phyloP scores from a whole-genome alignment of 192 early-diverging fungal genomes.

The Coemansia sp. region DNA sequence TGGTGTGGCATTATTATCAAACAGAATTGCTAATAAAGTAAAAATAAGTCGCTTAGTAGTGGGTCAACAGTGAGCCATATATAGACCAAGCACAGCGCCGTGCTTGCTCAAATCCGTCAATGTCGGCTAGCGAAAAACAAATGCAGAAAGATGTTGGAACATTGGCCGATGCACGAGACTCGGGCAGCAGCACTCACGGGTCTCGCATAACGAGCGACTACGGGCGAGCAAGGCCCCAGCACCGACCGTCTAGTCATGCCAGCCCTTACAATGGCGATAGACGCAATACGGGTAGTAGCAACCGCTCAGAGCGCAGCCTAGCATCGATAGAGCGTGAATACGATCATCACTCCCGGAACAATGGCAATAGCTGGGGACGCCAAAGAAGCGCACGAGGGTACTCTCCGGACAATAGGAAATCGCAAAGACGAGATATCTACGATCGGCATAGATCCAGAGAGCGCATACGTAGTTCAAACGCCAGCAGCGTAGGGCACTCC shows the following conservation, averaged over 20 bases:
- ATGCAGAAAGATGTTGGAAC: neutral
- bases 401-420: neutral
- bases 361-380: constrained; percentile 12
- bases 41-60: neutral
- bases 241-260: constrained; percentile 8
- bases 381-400: neutral
- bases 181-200: neutral
- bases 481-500: neutral
- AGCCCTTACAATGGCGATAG: constrained; percentile 10
- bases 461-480: neutral
- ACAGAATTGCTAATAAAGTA: neutral
- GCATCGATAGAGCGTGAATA: neutral
- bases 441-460: neutral
- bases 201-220: neutral
- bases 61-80: neutral
- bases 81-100: neutral
- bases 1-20: neutral
- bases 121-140: neutral
- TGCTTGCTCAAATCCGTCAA: constrained; percentile 1
- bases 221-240: neutral
- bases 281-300: neutral
- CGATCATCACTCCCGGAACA: constrained; percentile 7
- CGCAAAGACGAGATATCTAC: neutral
- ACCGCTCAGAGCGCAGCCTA: neutral
- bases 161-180: neutral